Evolutionary conservation across 1,284 basidiomycete genomes (phyloP).

Genomic region (Ganoderma multipileum): DNA sequence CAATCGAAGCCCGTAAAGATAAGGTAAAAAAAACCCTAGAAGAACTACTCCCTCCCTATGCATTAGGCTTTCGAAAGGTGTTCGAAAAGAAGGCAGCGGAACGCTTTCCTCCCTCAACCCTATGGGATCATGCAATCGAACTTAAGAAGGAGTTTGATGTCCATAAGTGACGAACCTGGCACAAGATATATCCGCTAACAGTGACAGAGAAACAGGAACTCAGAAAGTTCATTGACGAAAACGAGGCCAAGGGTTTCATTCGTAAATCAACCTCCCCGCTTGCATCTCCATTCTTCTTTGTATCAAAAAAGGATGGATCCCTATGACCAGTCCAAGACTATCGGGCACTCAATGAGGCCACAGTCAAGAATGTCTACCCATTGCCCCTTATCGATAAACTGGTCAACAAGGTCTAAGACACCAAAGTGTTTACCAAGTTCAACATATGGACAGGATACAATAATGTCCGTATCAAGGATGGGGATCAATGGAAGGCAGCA

Average conservation of each 20-base stretch:
- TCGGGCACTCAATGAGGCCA: slow-evolving; percentile 42
- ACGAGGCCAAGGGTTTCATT: slow-evolving; percentile 17
- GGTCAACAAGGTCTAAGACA: slow-evolving; percentile 2
- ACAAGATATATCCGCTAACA: background rate
- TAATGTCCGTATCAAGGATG: slow-evolving; percentile 13
- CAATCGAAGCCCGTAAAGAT: no score
- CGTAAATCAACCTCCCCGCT: slow-evolving; percentile 27
- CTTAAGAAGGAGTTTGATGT: background rate
- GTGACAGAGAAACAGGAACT: background rate
- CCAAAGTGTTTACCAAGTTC: slow-evolving; percentile 12
- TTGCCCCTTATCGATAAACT: slow-evolving; percentile 13
- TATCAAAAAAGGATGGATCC: slow-evolving; percentile 44
- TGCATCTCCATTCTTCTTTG: slow-evolving; percentile 43
- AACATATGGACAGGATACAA: slow-evolving; percentile 13
- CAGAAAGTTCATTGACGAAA: background rate
- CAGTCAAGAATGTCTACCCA: slow-evolving; percentile 31
- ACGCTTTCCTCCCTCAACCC: background rate
- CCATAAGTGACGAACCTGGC: background rate
- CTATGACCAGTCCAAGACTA: slow-evolving; percentile 22
- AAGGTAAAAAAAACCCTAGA: background rate
- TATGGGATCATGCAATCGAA: slow-evolving; percentile 4
- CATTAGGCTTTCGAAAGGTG: background rate
- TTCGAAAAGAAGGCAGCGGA: slow-evolving; percentile 13
- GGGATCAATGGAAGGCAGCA: slow-evolving; percentile 14
- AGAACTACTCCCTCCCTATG: slow-evolving; percentile 1